Conservation (phyloP, 2,329 filamentous ascomycete species). For the Penicillium hesseltinei region DNA sequence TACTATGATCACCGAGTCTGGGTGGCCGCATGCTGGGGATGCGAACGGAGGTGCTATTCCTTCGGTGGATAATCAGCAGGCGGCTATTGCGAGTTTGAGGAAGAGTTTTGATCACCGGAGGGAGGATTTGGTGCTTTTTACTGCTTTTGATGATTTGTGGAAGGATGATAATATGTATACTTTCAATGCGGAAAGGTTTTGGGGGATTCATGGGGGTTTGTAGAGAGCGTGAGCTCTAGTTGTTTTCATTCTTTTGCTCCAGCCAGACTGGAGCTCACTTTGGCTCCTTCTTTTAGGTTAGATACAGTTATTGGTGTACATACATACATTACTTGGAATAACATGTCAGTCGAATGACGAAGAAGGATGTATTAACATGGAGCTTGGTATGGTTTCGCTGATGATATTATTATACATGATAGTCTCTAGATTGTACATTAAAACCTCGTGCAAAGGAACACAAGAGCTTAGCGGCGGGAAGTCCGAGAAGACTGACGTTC, state of each 20-base stretch:
- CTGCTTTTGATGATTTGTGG: slow-evolving; percentile 77
- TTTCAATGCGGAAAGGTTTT: slow-evolving; percentile 72
- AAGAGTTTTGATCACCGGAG: slow-evolving; percentile 50
- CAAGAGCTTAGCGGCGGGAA: neutral
- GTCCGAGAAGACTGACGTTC: neutral
- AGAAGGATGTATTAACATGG: neutral
- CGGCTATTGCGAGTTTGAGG: slow-evolving; percentile 65
- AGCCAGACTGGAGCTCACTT: neutral
- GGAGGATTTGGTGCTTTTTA: slow-evolving; percentile 65
- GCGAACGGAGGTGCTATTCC: slow-evolving; percentile 69
- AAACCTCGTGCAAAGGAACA: neutral
- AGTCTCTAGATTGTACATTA: neutral
- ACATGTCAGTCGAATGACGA: neutral
- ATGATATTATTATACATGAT: neutral
- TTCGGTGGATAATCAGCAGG: slow-evolving; percentile 62
- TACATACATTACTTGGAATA: slow-evolving; percentile 1
- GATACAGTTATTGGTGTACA: neutral
- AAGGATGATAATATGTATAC: slow-evolving; percentile 63
- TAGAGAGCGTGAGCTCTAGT: neutral
- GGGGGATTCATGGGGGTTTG: slow-evolving; percentile 57
- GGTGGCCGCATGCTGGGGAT: slow-evolving; percentile 72
- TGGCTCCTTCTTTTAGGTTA: neutral
- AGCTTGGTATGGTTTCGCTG: neutral
- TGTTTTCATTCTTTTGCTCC: neutral
- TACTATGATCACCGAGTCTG: slow-evolving; percentile 75